Percentiles rank a stretch among this genome's conserved stretches.
phyloP scores from a whole-genome alignment of 768 basidiomycete genomes.

The Boletus tomentosulus region DNA sequence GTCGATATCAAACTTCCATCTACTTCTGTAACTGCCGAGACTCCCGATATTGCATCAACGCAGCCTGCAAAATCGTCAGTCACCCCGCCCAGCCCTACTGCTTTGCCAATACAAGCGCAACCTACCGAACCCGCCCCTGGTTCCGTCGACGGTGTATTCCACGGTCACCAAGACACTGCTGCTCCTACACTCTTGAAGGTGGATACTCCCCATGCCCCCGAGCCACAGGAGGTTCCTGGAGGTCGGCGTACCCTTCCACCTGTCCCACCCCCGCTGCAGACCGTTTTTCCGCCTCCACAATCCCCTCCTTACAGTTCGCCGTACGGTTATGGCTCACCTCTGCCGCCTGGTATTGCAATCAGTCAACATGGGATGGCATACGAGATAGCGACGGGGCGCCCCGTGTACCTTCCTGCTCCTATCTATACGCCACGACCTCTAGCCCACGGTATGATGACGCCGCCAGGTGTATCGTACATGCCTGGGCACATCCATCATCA shows the following conservation, averaged over 20 bases:
- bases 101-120: slow-evolving; percentile 11
- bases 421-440: slow-evolving; percentile 69
- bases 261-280: slow-evolving; percentile 41
- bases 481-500: slow-evolving; percentile 62
- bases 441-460: slow-evolving; percentile 50
- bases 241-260: slow-evolving; percentile 33
- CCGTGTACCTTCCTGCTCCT: slow-evolving; percentile 65
- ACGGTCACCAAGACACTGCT: slow-evolving; percentile 26
- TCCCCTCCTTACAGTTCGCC: slow-evolving; percentile 68
- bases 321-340: slow-evolving; percentile 51
- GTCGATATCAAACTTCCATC: slow-evolving; percentile 27
- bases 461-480: slow-evolving; percentile 48
- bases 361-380: slow-evolving; percentile 77
- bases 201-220: slow-evolving; percentile 23
- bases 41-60: slow-evolving; percentile 1
- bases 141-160: slow-evolving; percentile 17
- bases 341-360: slow-evolving; percentile 71
- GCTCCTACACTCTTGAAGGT: slow-evolving; percentile 27
- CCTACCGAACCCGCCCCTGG: slow-evolving; percentile 7
- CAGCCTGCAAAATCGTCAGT: slow-evolving; percentile 6
- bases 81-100: slow-evolving; percentile 7
- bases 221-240: slow-evolving; percentile 17
- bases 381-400: slow-evolving; percentile 77
- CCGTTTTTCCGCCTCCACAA: slow-evolving; percentile 38
- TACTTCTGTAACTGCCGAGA: slow-evolving; percentile 18